Conservation (phyloP, 2,329 filamentous ascomycete species). For the Moelleriella libera region DNA sequence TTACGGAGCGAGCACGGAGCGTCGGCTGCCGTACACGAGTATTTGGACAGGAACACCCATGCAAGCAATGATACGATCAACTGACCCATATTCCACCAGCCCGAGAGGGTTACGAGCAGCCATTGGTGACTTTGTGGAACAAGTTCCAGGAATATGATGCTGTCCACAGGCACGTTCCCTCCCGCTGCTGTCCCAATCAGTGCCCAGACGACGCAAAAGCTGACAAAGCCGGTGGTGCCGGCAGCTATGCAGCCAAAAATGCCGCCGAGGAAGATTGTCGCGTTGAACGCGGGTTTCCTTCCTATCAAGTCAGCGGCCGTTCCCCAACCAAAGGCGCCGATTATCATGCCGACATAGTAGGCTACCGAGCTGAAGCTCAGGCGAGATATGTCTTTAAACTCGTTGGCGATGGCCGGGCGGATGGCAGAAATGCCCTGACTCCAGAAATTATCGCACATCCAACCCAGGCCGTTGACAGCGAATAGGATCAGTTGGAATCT, state of each 20-base stretch:
- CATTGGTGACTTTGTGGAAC: constrained; percentile 27
- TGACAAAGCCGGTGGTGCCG: constrained; percentile 41
- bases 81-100: constrained; percentile 34
- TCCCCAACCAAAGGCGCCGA: constrained; percentile 31
- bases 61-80: constrained; percentile 18
- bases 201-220: constrained; percentile 40
- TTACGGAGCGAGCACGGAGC: constrained; percentile 19
- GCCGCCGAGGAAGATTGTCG: constrained; percentile 26
- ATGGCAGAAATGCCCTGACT: constrained; percentile 20
- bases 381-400: constrained; percentile 16
- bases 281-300: constrained; percentile 28
- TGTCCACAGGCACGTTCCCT: constrained; percentile 32
- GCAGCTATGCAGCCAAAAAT: constrained; percentile 45
- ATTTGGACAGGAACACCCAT: constrained; percentile 23
- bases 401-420: constrained; percentile 17
- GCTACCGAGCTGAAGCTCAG: constrained; percentile 18
- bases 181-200: constrained; percentile 26
- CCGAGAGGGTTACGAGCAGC: constrained; percentile 24
- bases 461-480: constrained; percentile 30
- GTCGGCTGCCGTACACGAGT: constrained; percentile 17
- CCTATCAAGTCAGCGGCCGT: constrained; percentile 25
- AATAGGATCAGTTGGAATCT: constrained; percentile 28
- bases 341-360: constrained; percentile 26
- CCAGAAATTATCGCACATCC: constrained; percentile 29
- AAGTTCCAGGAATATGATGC: constrained; percentile 33